Evolutionary conservation across 83 land plant genomes (phyloP), one percentile per base, ranked within the genome.

Genomic region (Picea abies): DNA sequence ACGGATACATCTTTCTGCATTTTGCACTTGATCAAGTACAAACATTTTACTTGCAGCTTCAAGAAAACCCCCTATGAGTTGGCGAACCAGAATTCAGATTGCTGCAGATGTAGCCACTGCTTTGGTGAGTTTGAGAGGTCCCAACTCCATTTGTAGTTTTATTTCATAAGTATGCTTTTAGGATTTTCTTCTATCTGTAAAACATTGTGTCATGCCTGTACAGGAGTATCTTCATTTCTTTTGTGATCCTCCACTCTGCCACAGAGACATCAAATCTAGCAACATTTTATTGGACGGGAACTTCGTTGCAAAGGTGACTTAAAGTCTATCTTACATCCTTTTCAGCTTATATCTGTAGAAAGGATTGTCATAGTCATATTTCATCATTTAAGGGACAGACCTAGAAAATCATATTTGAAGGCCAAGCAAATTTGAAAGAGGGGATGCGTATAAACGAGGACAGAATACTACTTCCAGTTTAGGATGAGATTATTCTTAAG

Each of bases 161-260:
- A 75, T 52, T 25, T 35, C 10, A 12, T 80, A 25, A 80, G 60
- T n/a, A 67, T 35, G 47, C 23, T 11, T 78, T 35, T 65, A 4
- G 11, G 11, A 49, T 37, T 22, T 35, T 9, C 26, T 63, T 37
- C 19, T 81, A 52, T 52, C 20, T 37, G 41, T 23, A 8, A 81
- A 10, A 19, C 17, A 39, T 22, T 37, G 58, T 63, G 47, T 22
- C 29, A 39, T 75, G 58, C 20, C 44, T 39, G n/a, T 92, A 82
- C 92, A 94, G 99, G 99, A 94, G 70, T 96, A 96, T 84, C 92
- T 96, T 19, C 99, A 96, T 84, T 93, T 89, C 67, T 96, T 87
- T 80, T 96, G 99, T 83, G 93, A 96, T 76, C 99, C 99, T 76
- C 97, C 99, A 73, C 87, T 94, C 8, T 96, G 99, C 52, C 99